Base-by-base conservation (phyloP, 306 rosid genomes). In the Begonia peltatifolia region DNA sequence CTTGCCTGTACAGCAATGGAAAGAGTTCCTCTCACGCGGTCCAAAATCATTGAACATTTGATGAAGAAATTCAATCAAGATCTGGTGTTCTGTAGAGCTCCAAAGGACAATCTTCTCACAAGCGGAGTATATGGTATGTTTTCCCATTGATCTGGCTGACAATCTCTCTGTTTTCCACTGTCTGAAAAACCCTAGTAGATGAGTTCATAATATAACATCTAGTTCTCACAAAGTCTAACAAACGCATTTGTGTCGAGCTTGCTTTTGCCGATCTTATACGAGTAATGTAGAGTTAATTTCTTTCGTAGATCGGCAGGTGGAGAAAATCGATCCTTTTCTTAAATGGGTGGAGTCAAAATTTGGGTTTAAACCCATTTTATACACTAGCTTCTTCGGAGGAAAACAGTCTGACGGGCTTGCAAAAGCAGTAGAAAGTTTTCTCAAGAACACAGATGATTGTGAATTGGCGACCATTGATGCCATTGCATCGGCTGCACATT, bases 1-100 rank as follows among this genome's bases (percentile, higher is more conserved):
- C 85, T 85, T 68, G 95, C 99, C 46, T 90, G 95, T 67, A 86
- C 99, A 10, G 94, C 95, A 42, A 50, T 80, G 68, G 99, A 85
- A 74, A 72, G 99, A 76, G 92, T 90, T 65, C 95, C 99, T 44
- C 72, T 86, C 61, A 90, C 92, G 11, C 70, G 93, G 62, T 62
- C 77, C 16, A 86, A 77, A 76, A 62, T 90, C 62, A 76, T 83
- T 56, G 97, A 80, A 56, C 52, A 76, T 58, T 76, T 90, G 82
- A 64, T 83, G 71, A 79, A 46, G 74, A 90, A 79, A 71, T 86
- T 86, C 64, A 71, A 76, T 72, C 86, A 80, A 71, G 99, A 90
- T 71, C 55, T 90, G 62, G 94, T 90, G 36, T 90, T 90, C 62
- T 80, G 92, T 57, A 94, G 84, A 4, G 79, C 94, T 49, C 99